Percentiles rank a stretch among this genome's conserved stretches.
These are phyloP conservation scores for Dunaliella primolecta DNA, from an alignment of 139 green algal species.

Conservation along the genomic window DNA sequence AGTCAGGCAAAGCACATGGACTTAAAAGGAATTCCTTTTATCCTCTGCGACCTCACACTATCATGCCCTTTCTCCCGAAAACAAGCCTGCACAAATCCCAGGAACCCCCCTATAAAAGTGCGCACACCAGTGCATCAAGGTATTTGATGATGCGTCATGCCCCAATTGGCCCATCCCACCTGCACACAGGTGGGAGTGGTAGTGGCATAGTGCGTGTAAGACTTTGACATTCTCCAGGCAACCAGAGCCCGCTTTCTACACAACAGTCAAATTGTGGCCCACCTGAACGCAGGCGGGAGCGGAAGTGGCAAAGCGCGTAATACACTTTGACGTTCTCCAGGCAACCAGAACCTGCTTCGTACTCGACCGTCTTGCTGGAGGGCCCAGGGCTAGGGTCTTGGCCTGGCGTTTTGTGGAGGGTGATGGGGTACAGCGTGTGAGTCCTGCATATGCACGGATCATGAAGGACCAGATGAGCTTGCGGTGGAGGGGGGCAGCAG, in stretches of 20 bases:
- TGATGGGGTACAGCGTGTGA: background rate
- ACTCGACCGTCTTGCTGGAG: background rate
- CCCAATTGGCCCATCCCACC: too few relatives aligned
- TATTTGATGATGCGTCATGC: too few relatives aligned
- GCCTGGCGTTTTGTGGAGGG: background rate
- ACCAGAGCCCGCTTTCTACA: background rate
- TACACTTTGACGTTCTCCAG: background rate
- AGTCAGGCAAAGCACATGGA: too few relatives aligned
- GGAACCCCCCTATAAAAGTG: too few relatives aligned
- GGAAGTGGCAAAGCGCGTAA: background rate
- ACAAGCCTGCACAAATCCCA: too few relatives aligned
- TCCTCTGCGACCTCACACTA: too few relatives aligned
- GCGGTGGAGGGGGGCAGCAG: background rate
- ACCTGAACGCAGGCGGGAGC: background rate
- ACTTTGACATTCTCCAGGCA: background rate
- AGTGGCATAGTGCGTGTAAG: background rate
- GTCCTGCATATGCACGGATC: background rate
- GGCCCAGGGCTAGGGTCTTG: background rate
- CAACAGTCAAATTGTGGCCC: too few relatives aligned
- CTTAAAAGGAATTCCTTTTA: too few relatives aligned
- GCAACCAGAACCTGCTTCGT: background rate
- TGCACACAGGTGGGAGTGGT: background rate
- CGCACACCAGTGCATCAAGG: too few relatives aligned
- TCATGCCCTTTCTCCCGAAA: too few relatives aligned
- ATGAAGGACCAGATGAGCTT: background rate